These are phyloP conservation scores for Phylloporus scabripes DNA, from an alignment of 768 basidiomycete genomes.

Conservation along the genomic window DNA sequence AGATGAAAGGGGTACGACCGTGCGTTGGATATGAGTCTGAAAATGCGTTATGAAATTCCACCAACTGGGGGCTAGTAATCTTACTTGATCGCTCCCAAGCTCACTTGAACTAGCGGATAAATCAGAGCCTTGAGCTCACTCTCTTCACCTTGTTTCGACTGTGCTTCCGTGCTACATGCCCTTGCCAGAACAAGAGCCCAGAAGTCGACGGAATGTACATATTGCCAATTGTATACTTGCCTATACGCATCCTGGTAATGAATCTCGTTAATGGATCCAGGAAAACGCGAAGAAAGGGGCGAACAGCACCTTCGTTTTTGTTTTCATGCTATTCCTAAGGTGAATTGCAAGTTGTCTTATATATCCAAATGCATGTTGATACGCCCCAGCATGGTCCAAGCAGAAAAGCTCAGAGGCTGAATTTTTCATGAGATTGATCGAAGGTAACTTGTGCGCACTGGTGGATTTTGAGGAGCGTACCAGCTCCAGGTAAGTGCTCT, in stretches of 20 bases:
- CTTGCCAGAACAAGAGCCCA: slow-evolving; percentile 87
- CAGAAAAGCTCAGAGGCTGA: slow-evolving; percentile 91
- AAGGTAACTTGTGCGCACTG: slow-evolving; percentile 79
- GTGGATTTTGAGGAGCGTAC: slow-evolving; percentile 83
- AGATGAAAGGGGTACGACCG: slow-evolving; percentile 95
- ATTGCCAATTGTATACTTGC: slow-evolving; percentile 99
- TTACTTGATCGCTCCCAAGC: slow-evolving; percentile 88
- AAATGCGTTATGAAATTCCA: not conserved
- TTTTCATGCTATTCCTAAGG: slow-evolving; percentile 86
- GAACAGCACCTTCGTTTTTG: slow-evolving; percentile 65
- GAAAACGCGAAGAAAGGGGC: not conserved
- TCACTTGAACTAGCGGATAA: slow-evolving; percentile 93
- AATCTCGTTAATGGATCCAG: slow-evolving; percentile 5
- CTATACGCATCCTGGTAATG: slow-evolving; percentile 73
- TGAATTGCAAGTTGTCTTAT: slow-evolving; percentile 94
- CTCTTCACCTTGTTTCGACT: slow-evolving; percentile 49
- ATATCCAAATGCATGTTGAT: slow-evolving; percentile 94
- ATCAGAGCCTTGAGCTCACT: slow-evolving; percentile 85
- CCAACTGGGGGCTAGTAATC: slow-evolving; percentile 17
- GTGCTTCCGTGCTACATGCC: slow-evolving; percentile 62
- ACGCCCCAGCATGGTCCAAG: slow-evolving; percentile 64
- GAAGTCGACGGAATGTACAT: slow-evolving; percentile 91
- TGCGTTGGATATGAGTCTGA: slow-evolving; percentile 81
- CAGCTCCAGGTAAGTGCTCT: slow-evolving; percentile 88
- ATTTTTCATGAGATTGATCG: slow-evolving; percentile 96